A percentile compares a stretch with the other conserved stretches of the same genome.
phyloP scores from a whole-genome alignment of 2,329 filamentous ascomycete genomes.

The Lizonia empirigonia region DNA sequence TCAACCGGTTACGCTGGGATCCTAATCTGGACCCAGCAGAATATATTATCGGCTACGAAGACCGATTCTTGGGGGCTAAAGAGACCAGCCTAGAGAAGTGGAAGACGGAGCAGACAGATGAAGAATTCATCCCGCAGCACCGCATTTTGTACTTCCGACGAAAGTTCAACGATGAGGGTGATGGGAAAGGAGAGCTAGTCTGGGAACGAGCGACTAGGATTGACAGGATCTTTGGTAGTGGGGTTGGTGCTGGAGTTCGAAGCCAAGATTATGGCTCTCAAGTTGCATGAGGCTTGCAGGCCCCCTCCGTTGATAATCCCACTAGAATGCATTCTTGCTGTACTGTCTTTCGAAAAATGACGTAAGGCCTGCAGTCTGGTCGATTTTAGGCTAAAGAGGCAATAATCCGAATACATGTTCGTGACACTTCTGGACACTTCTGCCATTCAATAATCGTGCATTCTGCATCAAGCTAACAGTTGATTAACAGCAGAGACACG shows the following conservation, averaged over 20 bases:
- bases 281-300: neutral
- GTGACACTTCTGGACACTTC: too few relatives aligned
- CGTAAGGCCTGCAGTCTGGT: neutral
- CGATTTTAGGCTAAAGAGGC: neutral
- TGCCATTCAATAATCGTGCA: too few relatives aligned
- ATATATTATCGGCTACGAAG: slow-evolving; percentile 60
- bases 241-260: slow-evolving; percentile 22
- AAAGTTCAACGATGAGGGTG: slow-evolving; percentile 33
- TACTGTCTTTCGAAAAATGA: neutral
- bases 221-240: slow-evolving; percentile 56
- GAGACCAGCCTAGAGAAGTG: slow-evolving; percentile 57
- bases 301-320: neutral
- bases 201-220: slow-evolving; percentile 58
- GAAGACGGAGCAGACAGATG: slow-evolving; percentile 60
- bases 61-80: slow-evolving; percentile 58
- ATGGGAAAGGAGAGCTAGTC: slow-evolving; percentile 45
- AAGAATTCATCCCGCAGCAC: slow-evolving; percentile 63
- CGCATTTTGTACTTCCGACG: slow-evolving; percentile 58
- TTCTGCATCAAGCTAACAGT: too few relatives aligned
- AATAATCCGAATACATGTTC: neutral
- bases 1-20: slow-evolving; percentile 59
- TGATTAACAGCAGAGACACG: too few relatives aligned
- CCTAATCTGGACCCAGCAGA: slow-evolving; percentile 50
- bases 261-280: neutral
- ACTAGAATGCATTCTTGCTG: neutral